Percentiles rank a stretch among this genome's conserved stretches.
Evolutionary conservation across 129 eudicot genomes (phyloP).

Genomic region (Tanacetum coccineum): DNA sequence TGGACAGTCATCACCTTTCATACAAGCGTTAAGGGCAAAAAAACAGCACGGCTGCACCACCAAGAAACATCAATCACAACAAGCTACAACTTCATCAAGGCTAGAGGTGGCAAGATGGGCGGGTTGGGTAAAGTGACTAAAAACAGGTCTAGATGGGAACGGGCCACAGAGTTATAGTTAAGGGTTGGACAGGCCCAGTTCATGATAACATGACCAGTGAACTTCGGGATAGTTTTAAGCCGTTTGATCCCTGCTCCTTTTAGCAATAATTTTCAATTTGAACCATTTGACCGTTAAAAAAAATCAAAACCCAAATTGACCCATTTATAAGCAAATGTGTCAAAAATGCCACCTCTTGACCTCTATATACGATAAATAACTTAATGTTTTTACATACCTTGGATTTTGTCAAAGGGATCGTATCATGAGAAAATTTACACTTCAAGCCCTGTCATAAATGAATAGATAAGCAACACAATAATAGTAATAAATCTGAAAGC

Average conservation of each 20-base stretch:
- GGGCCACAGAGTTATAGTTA: too few relatives aligned
- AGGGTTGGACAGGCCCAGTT: too few relatives aligned
- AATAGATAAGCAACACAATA: background rate
- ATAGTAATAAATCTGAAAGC: background rate
- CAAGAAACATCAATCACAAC: constrained; percentile 16
- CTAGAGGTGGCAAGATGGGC: background rate
- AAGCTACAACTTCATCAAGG: background rate
- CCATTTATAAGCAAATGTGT: background rate
- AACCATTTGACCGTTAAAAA: too few relatives aligned
- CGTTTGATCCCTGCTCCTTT: too few relatives aligned
- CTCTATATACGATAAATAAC: background rate
- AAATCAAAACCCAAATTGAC: background rate
- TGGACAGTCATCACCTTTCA: constrained; percentile 94
- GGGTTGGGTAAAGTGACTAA: background rate
- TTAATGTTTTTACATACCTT: constrained; percentile 36
- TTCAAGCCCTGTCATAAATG: constrained; percentile 66
- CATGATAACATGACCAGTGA: too few relatives aligned
- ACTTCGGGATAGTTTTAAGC: too few relatives aligned
- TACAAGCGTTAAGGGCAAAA: constrained; percentile 82
- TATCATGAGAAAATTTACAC: constrained; percentile 89
- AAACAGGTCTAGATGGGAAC: background rate
- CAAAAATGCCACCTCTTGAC: background rate
- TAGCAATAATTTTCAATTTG: too few relatives aligned
- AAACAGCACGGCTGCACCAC: constrained; percentile 71
- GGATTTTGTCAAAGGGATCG: constrained; percentile 81